phyloP scores from a whole-genome alignment of 176 grass and related monocot species.

The Aechmea fasciata region DNA sequence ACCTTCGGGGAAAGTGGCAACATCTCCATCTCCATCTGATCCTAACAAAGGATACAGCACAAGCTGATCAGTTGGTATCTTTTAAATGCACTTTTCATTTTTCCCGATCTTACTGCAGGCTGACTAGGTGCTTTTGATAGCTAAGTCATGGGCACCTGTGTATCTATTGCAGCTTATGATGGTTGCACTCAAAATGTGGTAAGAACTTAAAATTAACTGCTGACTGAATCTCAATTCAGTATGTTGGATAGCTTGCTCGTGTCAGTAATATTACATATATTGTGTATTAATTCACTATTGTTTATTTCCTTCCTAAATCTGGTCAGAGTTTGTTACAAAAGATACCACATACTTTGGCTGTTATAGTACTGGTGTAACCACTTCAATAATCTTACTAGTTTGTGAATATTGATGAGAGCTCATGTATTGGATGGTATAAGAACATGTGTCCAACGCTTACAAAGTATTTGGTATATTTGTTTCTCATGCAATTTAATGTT shows the following conservation, averaged over 20 bases:
- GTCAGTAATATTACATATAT: background rate
- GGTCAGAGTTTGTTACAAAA: no score
- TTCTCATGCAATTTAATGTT: no score
- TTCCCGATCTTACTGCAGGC: background rate
- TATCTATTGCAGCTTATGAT: background rate
- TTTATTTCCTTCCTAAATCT: no score
- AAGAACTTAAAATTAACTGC: constrained; percentile 2
- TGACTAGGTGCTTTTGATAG: background rate
- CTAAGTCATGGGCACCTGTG: background rate
- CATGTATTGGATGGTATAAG: no score
- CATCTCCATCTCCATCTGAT: background rate
- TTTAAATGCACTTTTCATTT: background rate
- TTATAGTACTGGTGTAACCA: no score
- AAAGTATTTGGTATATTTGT: no score
- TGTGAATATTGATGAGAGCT: no score
- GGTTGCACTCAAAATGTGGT: background rate
- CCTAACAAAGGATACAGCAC: background rate
- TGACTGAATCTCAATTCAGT: background rate
- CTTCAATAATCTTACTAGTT: no score
- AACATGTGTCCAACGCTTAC: no score
- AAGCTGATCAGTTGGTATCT: constrained; percentile 1
- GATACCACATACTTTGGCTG: no score
- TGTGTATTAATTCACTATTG: no score
- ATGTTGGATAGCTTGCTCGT: background rate
- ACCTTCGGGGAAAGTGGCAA: background rate